Percentiles rank a stretch among this genome's conserved stretches.
Evolutionary conservation across 257 asterid genomes (phyloP).

Genomic region (Solanum bulbocastanum): DNA sequence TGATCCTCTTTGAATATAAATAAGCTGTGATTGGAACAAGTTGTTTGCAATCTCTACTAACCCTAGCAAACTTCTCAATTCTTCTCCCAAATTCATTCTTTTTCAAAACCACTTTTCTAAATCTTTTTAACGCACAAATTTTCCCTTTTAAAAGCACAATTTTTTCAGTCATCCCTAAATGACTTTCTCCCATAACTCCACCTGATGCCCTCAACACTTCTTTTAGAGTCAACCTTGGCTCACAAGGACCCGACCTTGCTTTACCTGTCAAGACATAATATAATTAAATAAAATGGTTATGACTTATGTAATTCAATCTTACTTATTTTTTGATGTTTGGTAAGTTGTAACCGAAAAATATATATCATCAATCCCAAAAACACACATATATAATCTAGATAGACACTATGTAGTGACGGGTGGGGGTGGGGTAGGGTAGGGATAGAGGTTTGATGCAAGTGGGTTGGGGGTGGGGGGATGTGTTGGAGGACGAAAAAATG

Average conservation of each 20-base stretch:
- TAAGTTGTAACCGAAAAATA: not conserved
- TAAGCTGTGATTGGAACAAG: constrained; percentile 44
- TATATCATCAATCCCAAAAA: not conserved
- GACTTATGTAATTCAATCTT: not conserved
- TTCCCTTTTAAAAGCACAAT: constrained; percentile 36
- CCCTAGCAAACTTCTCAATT: constrained; percentile 18
- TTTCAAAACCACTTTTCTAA: constrained; percentile 21
- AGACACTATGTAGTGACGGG: rapidly evolving
- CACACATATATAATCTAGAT: not conserved
- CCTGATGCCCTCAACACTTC: constrained; percentile 47
- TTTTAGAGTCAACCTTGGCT: constrained; percentile 26
- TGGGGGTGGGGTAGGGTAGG: not conserved
- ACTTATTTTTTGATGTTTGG: not conserved
- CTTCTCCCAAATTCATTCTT: constrained; percentile 42
- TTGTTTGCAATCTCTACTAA: constrained; percentile 23
- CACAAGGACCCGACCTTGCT: not conserved
- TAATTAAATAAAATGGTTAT: not conserved
- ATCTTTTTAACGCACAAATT: constrained; percentile 38
- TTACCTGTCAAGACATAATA: not conserved
- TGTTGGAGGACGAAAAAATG: not conserved
- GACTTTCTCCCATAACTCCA: constrained; percentile 44
- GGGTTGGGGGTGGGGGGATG: not conserved
- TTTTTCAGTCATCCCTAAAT: constrained; percentile 44
- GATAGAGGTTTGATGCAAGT: not conserved
- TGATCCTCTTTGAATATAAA: constrained; percentile 51